Evolutionary conservation across 257 asterid species (phyloP), one percentile per base, ranked within the genome.

Genomic region (Euphrasia confusa): DNA sequence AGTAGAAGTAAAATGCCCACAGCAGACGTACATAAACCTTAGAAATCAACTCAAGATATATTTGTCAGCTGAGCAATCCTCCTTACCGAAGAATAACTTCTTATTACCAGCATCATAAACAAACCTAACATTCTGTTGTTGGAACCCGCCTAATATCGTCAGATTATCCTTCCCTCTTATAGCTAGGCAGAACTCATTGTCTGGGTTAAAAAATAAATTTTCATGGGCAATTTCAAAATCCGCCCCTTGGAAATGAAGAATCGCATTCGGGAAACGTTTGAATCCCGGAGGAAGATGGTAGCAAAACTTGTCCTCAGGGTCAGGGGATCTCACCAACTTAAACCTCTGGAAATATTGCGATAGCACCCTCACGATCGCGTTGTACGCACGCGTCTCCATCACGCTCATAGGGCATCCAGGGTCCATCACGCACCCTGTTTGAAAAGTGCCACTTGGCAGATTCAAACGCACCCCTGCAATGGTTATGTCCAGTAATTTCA

Each of bases 41-140:
- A 0, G 24, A 21, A 21, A 21, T 21, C 24, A 44, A 14, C 17
- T 64, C 60, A 64, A 49, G 50, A 33, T 64, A 2, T 21, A 21
- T 21, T 21, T 32, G 28, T 64, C 68, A 33, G 9, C 9, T 4
- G 68, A 64, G 39, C 70, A 65, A 26, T 54, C 62, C 40, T 65
- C 70, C n/a, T 9, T 24, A 39, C 12, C 63, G 54, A 65, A 65
- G 44, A 65, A 54, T 1, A 65, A 9, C 28, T 65, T 65, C 27
- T 54, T 24, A 39, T 54, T 3, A 1, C 61, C 44, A 37, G 39
- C 5, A 7, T 65, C 70, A 42, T 35, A 54, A 3, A 65, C 4
- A 13, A 65, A 54, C 62, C 70, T 65, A 18, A 65, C 44, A 27
- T 54, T 37, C 18, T 65, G 70, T 62, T 54, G 61, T 55, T 65